Base-by-base conservation (phyloP, 306 rosid species). In the Vigna nakashimae region DNA sequence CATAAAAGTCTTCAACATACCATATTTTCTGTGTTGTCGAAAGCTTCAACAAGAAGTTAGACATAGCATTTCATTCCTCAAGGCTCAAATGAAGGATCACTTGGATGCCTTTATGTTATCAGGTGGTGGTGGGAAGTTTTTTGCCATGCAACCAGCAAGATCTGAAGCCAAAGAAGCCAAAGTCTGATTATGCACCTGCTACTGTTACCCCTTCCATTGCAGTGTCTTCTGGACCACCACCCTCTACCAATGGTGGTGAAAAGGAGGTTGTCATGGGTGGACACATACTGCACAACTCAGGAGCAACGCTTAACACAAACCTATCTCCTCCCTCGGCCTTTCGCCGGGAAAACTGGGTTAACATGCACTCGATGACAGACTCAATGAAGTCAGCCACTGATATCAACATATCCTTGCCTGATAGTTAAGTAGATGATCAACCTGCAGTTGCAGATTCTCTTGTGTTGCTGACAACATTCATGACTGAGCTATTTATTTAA, bases 81-180 rank as follows among this genome's bases (percentile, higher is more conserved):
- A 45, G 12, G 13, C 45, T 40, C 45, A 40, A 40, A 53, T 66
- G 32, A 57, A 34, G 58, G 11, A 70, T 16, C 52, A 65, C 63
- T 60, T 77, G 15, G 9, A 45, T 60, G 7, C 16, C 30, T 20
- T 38, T 12, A 9, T 74, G 46, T 63, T 78, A 50, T 69, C 89
- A 90, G 94, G 90, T 91, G 78, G 90, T 91, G 36, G 92, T 91
- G 10, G 97, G 90, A 56, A 91, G 97, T 79, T 91, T 91, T 79
- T 85, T 91, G 45, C 92, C 91, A 48, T 81, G 76, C 78, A 89
- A 65, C 79, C 91, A 88, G 32, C 89, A 75, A 13, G 93, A 86
- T 48, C 89, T 34, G 57, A 91, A 85, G 71, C 75, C 84, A 6
- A 91, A 88, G 86, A 91, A 89, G 79, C 83, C 65, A 6, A 89